Conservation (phyloP, 2,329 filamentous ascomycete species). For the Xylaria sp. region DNA sequence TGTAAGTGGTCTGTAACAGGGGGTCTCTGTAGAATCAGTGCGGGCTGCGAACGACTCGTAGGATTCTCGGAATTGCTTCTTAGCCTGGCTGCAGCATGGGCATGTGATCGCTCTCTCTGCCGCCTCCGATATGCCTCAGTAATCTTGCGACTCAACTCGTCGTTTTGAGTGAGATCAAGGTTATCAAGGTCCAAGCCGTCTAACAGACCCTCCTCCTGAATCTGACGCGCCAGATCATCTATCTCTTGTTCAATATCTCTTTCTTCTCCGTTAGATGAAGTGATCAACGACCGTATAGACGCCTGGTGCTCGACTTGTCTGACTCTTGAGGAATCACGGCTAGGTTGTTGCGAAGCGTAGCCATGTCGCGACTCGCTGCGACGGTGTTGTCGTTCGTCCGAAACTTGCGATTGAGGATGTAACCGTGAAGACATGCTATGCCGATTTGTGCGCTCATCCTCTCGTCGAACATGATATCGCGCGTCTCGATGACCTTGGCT, state of each 20-base stretch:
- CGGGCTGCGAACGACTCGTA: constrained; percentile 35
- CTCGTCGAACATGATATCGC: constrained; percentile 26
- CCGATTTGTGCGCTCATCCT: constrained; percentile 30
- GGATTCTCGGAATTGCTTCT: constrained; percentile 39
- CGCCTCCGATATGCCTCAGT: constrained; percentile 79
- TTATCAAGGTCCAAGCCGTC: constrained; percentile 87
- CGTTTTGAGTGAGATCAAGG: constrained; percentile 75
- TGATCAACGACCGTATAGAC: constrained; percentile 78
- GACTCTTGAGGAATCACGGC: constrained; percentile 36
- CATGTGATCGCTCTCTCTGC: constrained; percentile 58
- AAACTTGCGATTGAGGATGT: constrained; percentile 34
- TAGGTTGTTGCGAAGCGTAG: constrained; percentile 38
- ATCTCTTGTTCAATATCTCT: constrained; percentile 83
- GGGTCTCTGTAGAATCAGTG: constrained; percentile 27
- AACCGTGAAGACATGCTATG: constrained; percentile 36
- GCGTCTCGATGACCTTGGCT: constrained; percentile 27
- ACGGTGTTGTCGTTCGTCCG: constrained; percentile 34
- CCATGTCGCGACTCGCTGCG: constrained; percentile 43
- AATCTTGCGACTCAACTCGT: constrained; percentile 85
- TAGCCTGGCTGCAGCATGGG: constrained; percentile 43
- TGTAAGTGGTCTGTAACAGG: constrained; percentile 23
- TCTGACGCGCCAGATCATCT: constrained; percentile 82
- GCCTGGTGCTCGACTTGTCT: constrained; percentile 82
- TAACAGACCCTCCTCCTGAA: constrained; percentile 77
- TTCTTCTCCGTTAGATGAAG: constrained; percentile 69